Base-by-base conservation (phyloP, 2,329 filamentous ascomycete genomes). In the Beauveria australis region DNA sequence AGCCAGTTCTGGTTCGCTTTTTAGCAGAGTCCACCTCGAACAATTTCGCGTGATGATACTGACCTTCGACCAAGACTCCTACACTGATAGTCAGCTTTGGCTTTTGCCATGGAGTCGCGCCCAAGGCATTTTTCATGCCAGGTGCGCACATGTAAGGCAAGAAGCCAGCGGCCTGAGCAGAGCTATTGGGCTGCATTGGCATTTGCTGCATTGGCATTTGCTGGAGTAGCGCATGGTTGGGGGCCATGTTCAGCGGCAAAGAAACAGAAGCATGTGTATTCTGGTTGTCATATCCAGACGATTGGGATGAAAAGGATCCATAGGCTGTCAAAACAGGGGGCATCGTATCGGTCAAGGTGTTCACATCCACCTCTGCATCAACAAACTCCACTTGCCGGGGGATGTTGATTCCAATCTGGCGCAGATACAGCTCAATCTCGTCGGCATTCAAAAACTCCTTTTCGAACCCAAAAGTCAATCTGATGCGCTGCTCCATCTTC, bases 391-490 rank as follows among this genome's bases (percentile, higher is more conserved):
- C 78, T 10, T 78, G 75, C 0, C 81, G 79, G 10, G 87, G 81
- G 56, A 92, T 84, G 51, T 76, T 70, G 33, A 91, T 81, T 5
- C 86, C 86, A 33, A 82, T 81, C 54, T 82, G 78, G 46, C 80
- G 80, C 3, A 95, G 75, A 68, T 92, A 94, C 14, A 82, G 79
- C 71, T 94, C 88, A 0, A 92, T 86, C 70, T 94, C 91, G 62
- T 89, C 81, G 0, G 85, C 76, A 68, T 94, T 89, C 66, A 89
- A 89, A 78, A 90, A 94, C 55, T 89, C 83, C 5, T 89, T 89
- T 62, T 88, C 82, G 63, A 87, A 89, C 0, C 84, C 88, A 1
- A 86, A 71, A 44, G 78, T 79, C 64, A 82, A 79, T 22, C 75
- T 75, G 65, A 88, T 76, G 18, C 78, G 75, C 14, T 72, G 68